Evolutionary conservation across 2,329 filamentous ascomycete genomes (phyloP), one percentile per base, ranked within the genome.

Genomic region (Trichoderma citrinoviride): DNA sequence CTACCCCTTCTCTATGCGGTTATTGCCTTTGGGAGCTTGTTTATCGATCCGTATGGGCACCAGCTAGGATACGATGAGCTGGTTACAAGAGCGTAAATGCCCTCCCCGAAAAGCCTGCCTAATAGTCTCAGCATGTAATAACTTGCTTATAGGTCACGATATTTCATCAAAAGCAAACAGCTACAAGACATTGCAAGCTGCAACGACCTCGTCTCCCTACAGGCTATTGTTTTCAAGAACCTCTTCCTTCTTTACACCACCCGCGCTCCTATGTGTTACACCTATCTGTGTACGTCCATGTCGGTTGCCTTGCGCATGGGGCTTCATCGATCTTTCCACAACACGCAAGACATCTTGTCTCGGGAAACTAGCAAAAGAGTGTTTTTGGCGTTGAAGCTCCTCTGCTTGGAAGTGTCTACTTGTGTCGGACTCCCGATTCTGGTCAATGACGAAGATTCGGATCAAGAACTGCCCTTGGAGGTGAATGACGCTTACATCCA

Each of bases 261-360:
- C 2, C 55, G 55, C 5, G 47, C 55, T 37, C 55, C 55, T 1
- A 33, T 44, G 3, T 58, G 55, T 25, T 58, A 58, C 10, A 58
- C 55, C 17, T 58, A 58, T 14, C 55, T 58, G 17, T 58, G 55
- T 8, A 47, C 55, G 8, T 58, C 55, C 12, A 58, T 58, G 55
- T 58, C 55, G 17, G 55, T 58, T 15, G 55, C 41, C 27, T 12
- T 58, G 1, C 55, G 55, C 12, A 58, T 58, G 55, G 55, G 55
- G 14, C 55, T 58, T 37, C 55, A 58, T 46, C 27, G 41, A 5
- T 58, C 43, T 7, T 29, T 58, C 0, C 14, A 58, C 27, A 47
- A 25, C 27, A 58, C 41, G 8, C 55, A 58, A 5, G 55, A 58
- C 12, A 10, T 47, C 12, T 33, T 58, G 17, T 58, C 55, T 21